Conservation (phyloP, 2,329 filamentous ascomycete genomes). For the Piedraia hortae region DNA sequence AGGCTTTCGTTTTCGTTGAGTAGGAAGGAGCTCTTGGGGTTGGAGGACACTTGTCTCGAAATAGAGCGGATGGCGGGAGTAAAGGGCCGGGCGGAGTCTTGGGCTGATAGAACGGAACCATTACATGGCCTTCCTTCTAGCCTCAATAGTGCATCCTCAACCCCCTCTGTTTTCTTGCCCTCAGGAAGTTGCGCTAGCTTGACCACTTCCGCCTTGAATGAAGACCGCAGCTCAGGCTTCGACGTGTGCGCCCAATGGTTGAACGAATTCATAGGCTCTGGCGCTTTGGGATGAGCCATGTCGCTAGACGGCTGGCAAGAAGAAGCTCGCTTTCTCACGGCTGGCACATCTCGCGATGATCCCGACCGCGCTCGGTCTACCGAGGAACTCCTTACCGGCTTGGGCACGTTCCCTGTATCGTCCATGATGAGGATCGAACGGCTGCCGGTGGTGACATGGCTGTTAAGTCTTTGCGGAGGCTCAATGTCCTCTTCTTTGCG, state of each 20-base stretch:
- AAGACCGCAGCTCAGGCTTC: slow-evolving; percentile 29
- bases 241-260: slow-evolving; percentile 31
- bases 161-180: slow-evolving; percentile 46
- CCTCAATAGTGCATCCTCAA: slow-evolving; percentile 79
- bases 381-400: background rate
- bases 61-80: too few relatives aligned
- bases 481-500: slow-evolving; percentile 1
- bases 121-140: slow-evolving; percentile 40
- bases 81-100: slow-evolving; percentile 2
- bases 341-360: too few relatives aligned
- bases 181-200: slow-evolving; percentile 73
- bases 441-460: slow-evolving; percentile 48
- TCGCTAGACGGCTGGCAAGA: too few relatives aligned
- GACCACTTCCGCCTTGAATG: slow-evolving; percentile 70
- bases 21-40: slow-evolving; percentile 23
- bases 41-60: too few relatives aligned
- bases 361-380: slow-evolving; percentile 13
- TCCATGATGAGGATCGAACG: slow-evolving; percentile 78
- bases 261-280: too few relatives aligned
- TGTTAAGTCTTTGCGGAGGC: slow-evolving; percentile 12
- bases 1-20: slow-evolving; percentile 26
- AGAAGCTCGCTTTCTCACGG: too few relatives aligned
- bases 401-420: slow-evolving; percentile 31
- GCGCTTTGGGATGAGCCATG: too few relatives aligned
- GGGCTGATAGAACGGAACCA: slow-evolving; percentile 1